Percentiles rank a stretch among this genome's conserved stretches.
phyloP scores from a whole-genome alignment of 352 stramenopile species.

The Phytophthora melonis region DNA sequence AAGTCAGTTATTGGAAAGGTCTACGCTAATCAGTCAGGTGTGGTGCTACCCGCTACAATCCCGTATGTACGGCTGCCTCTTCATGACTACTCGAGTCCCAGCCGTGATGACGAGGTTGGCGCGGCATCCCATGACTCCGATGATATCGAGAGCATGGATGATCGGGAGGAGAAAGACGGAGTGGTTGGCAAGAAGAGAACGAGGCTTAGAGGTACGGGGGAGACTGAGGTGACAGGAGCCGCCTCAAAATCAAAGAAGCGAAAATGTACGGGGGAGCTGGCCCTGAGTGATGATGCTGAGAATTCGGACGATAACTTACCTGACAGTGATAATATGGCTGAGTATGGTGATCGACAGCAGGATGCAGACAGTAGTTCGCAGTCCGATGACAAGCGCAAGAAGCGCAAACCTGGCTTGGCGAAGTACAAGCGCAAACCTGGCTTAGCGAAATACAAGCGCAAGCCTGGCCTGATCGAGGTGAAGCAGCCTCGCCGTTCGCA shows the following conservation, averaged over 20 bases:
- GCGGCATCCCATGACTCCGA: not conserved
- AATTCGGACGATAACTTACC: not conserved
- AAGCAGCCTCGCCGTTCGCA: not conserved
- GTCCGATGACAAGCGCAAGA: not conserved
- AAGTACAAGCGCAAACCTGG: not conserved
- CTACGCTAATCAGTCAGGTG: not conserved
- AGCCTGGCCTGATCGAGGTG: not conserved
- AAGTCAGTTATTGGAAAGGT: not conserved
- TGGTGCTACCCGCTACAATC: not conserved
- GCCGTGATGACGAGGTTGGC: not conserved
- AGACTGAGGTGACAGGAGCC: not conserved
- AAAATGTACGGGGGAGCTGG: not conserved
- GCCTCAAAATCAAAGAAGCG: not conserved
- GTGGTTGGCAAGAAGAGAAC: not conserved
- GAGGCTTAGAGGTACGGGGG: not conserved
- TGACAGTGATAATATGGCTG: not conserved
- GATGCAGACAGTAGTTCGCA: not conserved
- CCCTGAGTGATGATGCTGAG: not conserved
- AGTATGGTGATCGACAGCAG: not conserved
- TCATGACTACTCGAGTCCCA: not conserved
- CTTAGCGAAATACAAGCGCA: not conserved
- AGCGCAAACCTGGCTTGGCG: too few species aligned
- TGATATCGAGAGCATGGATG: not conserved
- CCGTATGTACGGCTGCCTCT: not conserved
- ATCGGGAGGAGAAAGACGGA: not conserved